Conservation (phyloP, 2,329 filamentous ascomycete species). For the Xylaria digitata region DNA sequence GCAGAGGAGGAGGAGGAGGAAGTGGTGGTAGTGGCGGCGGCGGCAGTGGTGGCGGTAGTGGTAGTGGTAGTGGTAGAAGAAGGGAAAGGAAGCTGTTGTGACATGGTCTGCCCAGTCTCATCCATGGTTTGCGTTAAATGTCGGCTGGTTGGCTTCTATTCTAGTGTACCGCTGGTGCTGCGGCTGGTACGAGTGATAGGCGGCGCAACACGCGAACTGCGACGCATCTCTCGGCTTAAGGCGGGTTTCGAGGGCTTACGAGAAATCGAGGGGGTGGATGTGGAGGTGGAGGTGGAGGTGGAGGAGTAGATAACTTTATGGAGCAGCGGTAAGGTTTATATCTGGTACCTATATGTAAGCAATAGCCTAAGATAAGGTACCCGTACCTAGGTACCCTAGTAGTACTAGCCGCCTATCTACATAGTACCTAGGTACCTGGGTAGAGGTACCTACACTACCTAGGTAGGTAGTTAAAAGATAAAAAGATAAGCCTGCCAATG, state of each 20-base stretch:
- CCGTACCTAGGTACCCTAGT: not conserved
- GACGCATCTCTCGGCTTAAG: conserved; percentile 49
- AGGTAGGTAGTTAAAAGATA: no score
- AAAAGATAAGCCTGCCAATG: no score
- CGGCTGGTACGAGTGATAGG: conserved; percentile 14
- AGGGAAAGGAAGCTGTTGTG: conserved; percentile 31
- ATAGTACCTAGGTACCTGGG: no score
- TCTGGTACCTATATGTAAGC: conserved; percentile 9
- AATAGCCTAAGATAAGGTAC: no score
- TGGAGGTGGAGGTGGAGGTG: conserved; percentile 28
- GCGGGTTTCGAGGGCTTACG: conserved; percentile 51
- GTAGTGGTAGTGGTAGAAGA: conserved; percentile 2
- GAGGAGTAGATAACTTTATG: conserved; percentile 19
- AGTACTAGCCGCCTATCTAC: no score
- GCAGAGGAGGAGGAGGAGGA: no score
- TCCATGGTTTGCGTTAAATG: not conserved
- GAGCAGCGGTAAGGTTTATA: conserved; percentile 34
- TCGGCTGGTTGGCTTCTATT: conserved; percentile 7
- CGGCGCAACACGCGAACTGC: conserved; percentile 13
- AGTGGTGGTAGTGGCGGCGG: not conserved
- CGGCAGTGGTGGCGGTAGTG: no score
- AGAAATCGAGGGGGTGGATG: conserved; percentile 31
- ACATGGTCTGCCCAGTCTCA: conserved; percentile 31
- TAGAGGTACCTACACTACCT: no score
- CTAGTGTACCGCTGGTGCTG: conserved; percentile 8